Percentiles rank a stretch among this genome's conserved stretches.
phyloP scores from a whole-genome alignment of 1,139 yeast species.

The Saccharomyces hybrid region DNA sequence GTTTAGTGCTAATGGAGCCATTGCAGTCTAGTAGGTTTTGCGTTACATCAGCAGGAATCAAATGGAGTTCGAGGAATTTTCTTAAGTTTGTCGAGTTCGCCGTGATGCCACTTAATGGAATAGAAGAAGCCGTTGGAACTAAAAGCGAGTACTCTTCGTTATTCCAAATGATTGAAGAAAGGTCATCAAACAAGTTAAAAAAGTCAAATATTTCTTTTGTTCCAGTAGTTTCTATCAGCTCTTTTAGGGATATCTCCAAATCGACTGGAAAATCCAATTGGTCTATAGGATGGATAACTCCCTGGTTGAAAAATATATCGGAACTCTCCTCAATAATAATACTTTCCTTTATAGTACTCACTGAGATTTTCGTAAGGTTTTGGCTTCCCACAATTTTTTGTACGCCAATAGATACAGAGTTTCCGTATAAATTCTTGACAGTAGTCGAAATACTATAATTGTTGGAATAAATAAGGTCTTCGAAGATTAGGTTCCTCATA shows the following conservation, averaged over 20 bases:
- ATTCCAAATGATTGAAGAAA: conserved; percentile 17
- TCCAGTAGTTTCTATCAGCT: conserved; percentile 49
- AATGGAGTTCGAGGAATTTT: conserved; percentile 57
- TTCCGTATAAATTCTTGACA: conserved; percentile 35
- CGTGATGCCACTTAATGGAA: conserved; percentile 33
- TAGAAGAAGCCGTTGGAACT: conserved; percentile 59
- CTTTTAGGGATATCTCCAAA: conserved; percentile 47
- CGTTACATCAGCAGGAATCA: conserved; percentile 51
- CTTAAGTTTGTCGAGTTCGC: conserved; percentile 37
- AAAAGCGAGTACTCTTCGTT: conserved; percentile 49
- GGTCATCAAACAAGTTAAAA: conserved; percentile 32
- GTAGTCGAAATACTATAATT: conserved; percentile 31
- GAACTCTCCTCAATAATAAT: conserved; percentile 37
- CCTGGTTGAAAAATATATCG: conserved; percentile 74
- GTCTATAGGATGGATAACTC: conserved; percentile 71
- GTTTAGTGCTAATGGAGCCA: conserved; percentile 38
- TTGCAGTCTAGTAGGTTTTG: conserved; percentile 40
- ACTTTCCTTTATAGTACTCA: conserved; percentile 27
- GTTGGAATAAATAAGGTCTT: conserved; percentile 64
- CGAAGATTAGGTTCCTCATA: conserved; percentile 52
- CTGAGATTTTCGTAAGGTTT: conserved; percentile 10
- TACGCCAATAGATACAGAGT: conserved; percentile 21
- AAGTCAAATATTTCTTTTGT: conserved; percentile 42
- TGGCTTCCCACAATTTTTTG: background rate
- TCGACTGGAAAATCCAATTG: conserved; percentile 51